Evolutionary conservation across 129 eudicot genomes (phyloP), one percentile per base, ranked within the genome.

Genomic region (Helichrysum umbraculigerum): DNA sequence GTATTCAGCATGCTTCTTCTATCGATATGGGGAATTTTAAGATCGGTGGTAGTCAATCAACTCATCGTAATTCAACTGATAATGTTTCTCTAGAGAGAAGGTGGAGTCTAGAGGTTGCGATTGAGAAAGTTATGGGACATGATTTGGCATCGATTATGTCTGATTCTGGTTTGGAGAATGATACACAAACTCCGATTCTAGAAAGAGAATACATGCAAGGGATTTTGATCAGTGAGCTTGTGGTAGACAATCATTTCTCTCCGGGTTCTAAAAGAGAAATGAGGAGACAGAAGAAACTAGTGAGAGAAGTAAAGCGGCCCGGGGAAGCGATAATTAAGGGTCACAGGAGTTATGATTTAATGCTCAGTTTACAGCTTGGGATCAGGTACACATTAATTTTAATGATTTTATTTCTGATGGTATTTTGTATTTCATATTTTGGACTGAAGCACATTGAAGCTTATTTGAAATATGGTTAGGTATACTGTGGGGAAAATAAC

Each of bases 191-290:
- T 74, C 91, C 97, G 64, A 91, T 94, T 19, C 81, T 91, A 30
- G 99, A 94, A 79, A 78, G 99, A 78, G 99, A 94, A 69, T 94
- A 94, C 64, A 94, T 94, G 99, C 99, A 94, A 82, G 99, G 99
- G 75, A 93, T 94, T 58, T 79, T 94, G 29, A 94, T 94, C 34
- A 94, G 91, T 71, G 99, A 94, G 86, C 82, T 91, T 61, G 97
- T 94, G 37, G 74, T 89, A 1, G 86, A 73, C 67, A 66, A 82
- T 80, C 62, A 83, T 16, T 89, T 94, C 81, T 87, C 96, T 22
- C 39, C 83, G 6, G 65, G 75, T 5, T 85, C 91, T 51, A 87
- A 87, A 82, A 81, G 86, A 78, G 90, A 85, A 50, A 86, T 80
- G 81, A 86, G 90, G 79, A 70, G 90, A 73, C 90, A 91, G 65